Percentiles rank a stretch among this genome's conserved stretches.
These are phyloP conservation scores for Ophiostoma sp. DNA, from an alignment of 2,329 filamentous ascomycete genomes.

Conservation along the genomic window DNA sequence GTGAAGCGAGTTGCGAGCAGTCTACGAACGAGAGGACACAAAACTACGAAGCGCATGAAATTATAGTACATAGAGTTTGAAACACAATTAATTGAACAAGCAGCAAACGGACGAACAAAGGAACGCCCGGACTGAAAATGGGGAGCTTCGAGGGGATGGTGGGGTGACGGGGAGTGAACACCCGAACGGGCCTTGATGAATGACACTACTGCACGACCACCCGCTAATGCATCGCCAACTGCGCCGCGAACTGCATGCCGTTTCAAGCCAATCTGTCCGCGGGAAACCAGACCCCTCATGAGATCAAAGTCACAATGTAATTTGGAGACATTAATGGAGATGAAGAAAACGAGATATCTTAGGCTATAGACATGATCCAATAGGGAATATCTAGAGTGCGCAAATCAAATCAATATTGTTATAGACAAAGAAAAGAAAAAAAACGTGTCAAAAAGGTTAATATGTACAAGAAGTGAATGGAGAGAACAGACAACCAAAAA, in stretches of 20 bases:
- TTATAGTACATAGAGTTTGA: slow-evolving; percentile 1
- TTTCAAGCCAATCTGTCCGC: background rate
- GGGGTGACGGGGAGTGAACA: background rate
- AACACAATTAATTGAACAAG: background rate
- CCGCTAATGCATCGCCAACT: background rate
- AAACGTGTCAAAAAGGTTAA: too few relatives aligned
- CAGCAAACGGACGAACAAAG: background rate
- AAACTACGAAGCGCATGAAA: background rate
- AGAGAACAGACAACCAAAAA: too few relatives aligned
- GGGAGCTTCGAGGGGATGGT: background rate
- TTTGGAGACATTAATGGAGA: too few relatives aligned
- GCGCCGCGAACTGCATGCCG: background rate
- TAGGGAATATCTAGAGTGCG: too few relatives aligned
- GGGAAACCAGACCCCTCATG: too few relatives aligned
- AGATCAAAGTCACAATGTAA: too few relatives aligned
- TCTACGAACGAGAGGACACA: background rate
- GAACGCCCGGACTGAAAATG: background rate
- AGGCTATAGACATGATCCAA: too few relatives aligned
- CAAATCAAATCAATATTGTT: too few relatives aligned
- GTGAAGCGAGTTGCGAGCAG: background rate
- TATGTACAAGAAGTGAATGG: too few relatives aligned
- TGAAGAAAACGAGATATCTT: too few relatives aligned
- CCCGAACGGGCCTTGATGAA: background rate
- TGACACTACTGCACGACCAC: background rate
- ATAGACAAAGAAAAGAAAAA: too few relatives aligned